A percentile compares a stretch with the other conserved stretches of the same genome.
Conservation (phyloP, 495 filamentous ascomycete species). For the Evernia prunastri region DNA sequence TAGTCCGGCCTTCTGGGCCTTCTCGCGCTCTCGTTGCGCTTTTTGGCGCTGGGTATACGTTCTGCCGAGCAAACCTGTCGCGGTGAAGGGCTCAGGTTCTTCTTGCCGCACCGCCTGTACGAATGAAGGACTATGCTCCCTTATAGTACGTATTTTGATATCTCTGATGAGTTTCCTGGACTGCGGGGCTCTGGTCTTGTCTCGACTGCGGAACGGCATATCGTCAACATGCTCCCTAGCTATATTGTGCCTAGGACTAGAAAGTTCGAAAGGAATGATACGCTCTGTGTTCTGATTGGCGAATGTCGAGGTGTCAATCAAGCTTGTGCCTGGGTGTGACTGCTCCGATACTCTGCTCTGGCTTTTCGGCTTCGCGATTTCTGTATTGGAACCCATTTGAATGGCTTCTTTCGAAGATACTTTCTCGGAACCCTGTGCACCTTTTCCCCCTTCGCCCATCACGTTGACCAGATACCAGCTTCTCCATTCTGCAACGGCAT, state of each 20-base stretch:
- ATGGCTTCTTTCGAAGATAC: background rate
- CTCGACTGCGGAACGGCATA: slow-evolving; percentile 36
- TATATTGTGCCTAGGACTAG: slow-evolving; percentile 42
- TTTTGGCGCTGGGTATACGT: slow-evolving; percentile 57
- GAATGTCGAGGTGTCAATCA: background rate
- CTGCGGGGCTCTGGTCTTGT: slow-evolving; percentile 42
- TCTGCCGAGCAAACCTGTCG: slow-evolving; percentile 54
- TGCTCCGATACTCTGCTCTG: background rate
- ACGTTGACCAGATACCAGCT: slow-evolving; percentile 79
- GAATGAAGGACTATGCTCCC: slow-evolving; percentile 23
- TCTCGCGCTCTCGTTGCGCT: slow-evolving; percentile 48
- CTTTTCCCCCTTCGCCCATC: slow-evolving; percentile 46
- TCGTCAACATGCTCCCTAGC: slow-evolving; percentile 39
- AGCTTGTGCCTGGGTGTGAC: background rate
- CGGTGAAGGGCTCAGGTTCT: slow-evolving; percentile 46
- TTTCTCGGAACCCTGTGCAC: slow-evolving; percentile 22
- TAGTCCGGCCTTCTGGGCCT: background rate
- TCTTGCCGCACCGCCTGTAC: slow-evolving; percentile 18
- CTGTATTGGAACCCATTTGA: slow-evolving; percentile 20
- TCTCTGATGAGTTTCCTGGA: slow-evolving; percentile 36
- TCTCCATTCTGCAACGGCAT: slow-evolving; percentile 69
- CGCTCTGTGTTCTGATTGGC: background rate
- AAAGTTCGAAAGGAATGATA: slow-evolving; percentile 20
- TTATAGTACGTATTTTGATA: slow-evolving; percentile 21
- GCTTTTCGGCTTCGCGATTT: slow-evolving; percentile 19